Evolutionary conservation across 192 early-diverging fungal genomes (phyloP).

Genomic region (Coemansia javaensis): DNA sequence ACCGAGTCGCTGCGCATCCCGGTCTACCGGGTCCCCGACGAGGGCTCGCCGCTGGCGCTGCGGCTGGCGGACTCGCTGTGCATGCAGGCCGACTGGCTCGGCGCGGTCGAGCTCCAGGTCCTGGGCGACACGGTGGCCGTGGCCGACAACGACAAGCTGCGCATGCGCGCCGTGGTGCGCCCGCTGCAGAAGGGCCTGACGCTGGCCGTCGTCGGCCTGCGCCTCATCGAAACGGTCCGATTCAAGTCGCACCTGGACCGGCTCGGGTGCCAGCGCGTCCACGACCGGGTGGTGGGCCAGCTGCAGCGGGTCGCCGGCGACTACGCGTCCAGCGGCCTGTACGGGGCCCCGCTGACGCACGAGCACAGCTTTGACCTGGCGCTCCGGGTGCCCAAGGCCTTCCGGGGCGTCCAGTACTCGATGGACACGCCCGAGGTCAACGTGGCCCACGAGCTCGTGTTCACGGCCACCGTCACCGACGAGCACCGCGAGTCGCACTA

Average conservation of each 20-base stretch:
- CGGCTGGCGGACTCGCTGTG: constrained; percentile 15
- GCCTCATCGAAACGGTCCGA: constrained; percentile 19
- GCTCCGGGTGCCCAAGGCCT: constrained; percentile 22
- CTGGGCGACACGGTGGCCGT: constrained; percentile 17
- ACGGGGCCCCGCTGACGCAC: constrained; percentile 9
- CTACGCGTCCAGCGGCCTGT: constrained; percentile 2
- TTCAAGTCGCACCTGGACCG: constrained; percentile 11
- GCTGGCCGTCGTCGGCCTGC: constrained; percentile 29
- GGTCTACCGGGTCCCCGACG: constrained; percentile 26
- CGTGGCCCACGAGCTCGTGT: constrained; percentile 37
- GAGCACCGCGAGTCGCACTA: constrained; percentile 14
- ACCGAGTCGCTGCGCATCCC: constrained; percentile 25
- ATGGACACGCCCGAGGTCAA: constrained; percentile 18
- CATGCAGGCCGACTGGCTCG: constrained; percentile 41
- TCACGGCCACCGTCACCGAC: constrained; percentile 33
- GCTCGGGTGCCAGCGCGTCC: constrained; percentile 19
- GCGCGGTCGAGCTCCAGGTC: constrained; percentile 32
- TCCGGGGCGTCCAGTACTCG: constrained; percentile 25
- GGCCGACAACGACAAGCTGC: constrained; percentile 21
- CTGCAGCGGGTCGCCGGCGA: constrained; percentile 1
- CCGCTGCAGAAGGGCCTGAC: constrained; percentile 32
- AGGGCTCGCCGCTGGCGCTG: constrained; percentile 11
- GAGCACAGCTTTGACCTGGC: constrained; percentile 26
- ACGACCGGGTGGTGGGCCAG: constrained; percentile 7
- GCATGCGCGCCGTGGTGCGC: constrained; percentile 17